phyloP scores from a whole-genome alignment of 225 moss, liverwort and hornwort genomes.

The Marchantia polymorpha region DNA sequence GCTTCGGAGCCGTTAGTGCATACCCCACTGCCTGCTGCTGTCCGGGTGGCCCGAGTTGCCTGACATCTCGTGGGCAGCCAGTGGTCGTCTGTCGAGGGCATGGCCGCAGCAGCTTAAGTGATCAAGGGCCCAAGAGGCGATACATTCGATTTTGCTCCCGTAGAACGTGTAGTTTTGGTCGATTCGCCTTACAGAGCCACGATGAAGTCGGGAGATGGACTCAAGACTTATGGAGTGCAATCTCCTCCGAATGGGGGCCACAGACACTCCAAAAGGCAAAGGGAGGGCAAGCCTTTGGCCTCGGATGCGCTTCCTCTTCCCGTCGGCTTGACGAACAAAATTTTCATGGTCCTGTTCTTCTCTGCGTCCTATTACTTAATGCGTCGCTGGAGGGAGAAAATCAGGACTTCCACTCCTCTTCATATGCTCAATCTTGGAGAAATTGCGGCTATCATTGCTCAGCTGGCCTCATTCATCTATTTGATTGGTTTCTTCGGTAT shows the following conservation, averaged over 20 bases:
- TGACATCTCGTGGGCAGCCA: not conserved
- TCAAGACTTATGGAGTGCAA: slow-evolving; percentile 21
- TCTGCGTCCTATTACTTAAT: slow-evolving; percentile 78
- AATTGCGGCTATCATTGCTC: slow-evolving; percentile 67
- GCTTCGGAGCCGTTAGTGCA: not conserved
- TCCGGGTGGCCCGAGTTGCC: not conserved
- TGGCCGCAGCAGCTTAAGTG: not conserved
- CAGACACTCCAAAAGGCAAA: slow-evolving; percentile 32
- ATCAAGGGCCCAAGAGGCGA: not conserved
- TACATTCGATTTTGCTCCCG: not conserved
- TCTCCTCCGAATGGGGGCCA: slow-evolving; percentile 16
- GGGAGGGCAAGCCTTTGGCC: slow-evolving; percentile 55
- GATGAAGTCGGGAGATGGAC: slow-evolving; percentile 13
- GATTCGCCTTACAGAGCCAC: not conserved
- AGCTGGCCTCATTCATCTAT: slow-evolving; percentile 85
- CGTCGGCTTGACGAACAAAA: slow-evolving; percentile 87
- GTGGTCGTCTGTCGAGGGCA: not conserved
- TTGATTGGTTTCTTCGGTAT: slow-evolving; percentile 96
- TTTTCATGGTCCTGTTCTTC: slow-evolving; percentile 88
- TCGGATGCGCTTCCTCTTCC: slow-evolving; percentile 90
- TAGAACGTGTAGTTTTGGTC: not conserved
- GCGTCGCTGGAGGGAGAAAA: slow-evolving; percentile 96
- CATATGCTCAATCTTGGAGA: slow-evolving; percentile 91
- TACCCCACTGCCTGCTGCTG: not conserved
- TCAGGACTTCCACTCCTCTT: slow-evolving; percentile 76